A percentile compares a stretch with the other conserved stretches of the same genome.
phyloP scores from a whole-genome alignment of 78 protist species.

The slime mould (Dictyostelium discoideum) region dicty_2.7 NC_007089.4:2680001-2680500 shows the following conservation, averaged over 20 bases:
- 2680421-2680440: conserved; percentile 80
- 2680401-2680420: conserved; percentile 40
- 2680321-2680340: conserved; percentile 76
- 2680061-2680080: neutral
- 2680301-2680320: neutral
- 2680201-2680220: conserved; percentile 94
- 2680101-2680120: conserved; percentile 14
- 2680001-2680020: too few species aligned
- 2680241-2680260: conserved; percentile 15
- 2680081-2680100: neutral
- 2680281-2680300: neutral
- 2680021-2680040: neutral
- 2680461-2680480: conserved; percentile 79
- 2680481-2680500: conserved; percentile 91
- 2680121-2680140: conserved; percentile 82
- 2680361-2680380: conserved; percentile 88
- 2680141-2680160: conserved; percentile 83
- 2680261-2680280: neutral
- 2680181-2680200: conserved; percentile 88
- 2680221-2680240: conserved; percentile 69
- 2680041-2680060: neutral
- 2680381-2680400: conserved; percentile 11
- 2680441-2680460: conserved; percentile 90
- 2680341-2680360: conserved; percentile 90
- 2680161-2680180: conserved; percentile 88